A percentile compares a stretch with the other conserved stretches of the same genome.
Evolutionary conservation across 2,329 filamentous ascomycete species (phyloP).

Genomic region (Fusarium duplospermum): DNA sequence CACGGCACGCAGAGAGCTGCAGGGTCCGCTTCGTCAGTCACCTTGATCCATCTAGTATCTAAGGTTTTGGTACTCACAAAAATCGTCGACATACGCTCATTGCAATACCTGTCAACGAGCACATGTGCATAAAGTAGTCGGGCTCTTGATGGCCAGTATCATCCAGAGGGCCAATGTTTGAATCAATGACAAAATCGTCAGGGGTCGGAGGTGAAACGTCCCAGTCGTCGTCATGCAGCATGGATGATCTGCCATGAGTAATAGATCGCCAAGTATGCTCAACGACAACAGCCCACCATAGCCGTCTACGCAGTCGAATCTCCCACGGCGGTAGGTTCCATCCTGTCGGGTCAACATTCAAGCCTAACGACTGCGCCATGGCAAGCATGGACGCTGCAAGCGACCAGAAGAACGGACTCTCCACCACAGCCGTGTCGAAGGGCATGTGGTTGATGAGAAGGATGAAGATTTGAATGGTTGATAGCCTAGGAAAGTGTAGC

Average conservation of each 20-base stretch:
- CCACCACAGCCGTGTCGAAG: not conserved
- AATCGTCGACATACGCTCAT: not conserved
- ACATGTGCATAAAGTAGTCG: not conserved
- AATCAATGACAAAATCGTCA: not conserved
- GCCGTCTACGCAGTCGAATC: constrained; percentile 22
- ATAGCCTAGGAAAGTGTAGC: constrained; percentile 30
- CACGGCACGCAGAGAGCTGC: not conserved
- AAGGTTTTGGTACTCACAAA: not conserved
- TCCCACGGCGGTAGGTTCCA: constrained; percentile 31
- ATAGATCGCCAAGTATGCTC: constrained; percentile 35
- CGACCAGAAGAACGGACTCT: not conserved
- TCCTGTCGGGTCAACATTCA: constrained; percentile 21
- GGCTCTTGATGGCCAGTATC: not conserved
- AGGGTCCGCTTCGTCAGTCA: not conserved
- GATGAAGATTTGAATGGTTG: constrained; percentile 28
- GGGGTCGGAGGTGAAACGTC: constrained; percentile 16
- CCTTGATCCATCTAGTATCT: not conserved
- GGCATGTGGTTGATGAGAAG: not conserved
- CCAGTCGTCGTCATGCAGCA: constrained; percentile 33
- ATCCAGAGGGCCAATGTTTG: not conserved
- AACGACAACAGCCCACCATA: constrained; percentile 34
- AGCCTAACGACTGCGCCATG: constrained; percentile 1
- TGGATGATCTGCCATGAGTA: constrained; percentile 29
- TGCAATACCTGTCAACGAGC: not conserved
- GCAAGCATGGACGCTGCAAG: not conserved